Evolutionary conservation across 495 filamentous ascomycete genomes (phyloP).

Genomic region (Penicillium crystallinum): DNA sequence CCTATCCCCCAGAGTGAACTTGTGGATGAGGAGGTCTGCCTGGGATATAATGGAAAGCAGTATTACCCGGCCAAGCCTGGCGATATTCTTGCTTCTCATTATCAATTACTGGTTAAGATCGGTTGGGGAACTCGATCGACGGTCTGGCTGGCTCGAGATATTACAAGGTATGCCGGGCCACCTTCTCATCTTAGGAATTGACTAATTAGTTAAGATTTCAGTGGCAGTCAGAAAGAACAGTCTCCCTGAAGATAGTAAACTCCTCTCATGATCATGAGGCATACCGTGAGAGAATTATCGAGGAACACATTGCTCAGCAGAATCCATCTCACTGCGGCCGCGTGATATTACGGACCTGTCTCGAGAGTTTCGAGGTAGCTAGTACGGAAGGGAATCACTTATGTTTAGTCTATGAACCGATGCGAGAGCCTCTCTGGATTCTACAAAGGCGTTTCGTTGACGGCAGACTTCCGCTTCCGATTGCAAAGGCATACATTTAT

Average conservation of each 20-base stretch:
- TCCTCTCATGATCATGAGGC: constrained; percentile 8
- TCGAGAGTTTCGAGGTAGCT: constrained; percentile 19
- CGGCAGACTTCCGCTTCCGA: constrained; percentile 10
- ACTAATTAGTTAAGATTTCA: constrained; percentile 5
- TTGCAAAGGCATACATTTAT: constrained; percentile 27
- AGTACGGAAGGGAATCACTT: constrained; percentile 27
- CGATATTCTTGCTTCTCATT: not conserved
- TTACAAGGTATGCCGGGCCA: no score
- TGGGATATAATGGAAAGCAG: no score
- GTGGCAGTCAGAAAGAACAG: constrained; percentile 16
- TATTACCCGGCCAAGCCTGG: not conserved
- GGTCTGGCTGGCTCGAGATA: not conserved
- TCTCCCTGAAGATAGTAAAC: constrained; percentile 30
- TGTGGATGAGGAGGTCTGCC: no score
- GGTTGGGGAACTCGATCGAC: not conserved
- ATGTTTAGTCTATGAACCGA: constrained; percentile 32
- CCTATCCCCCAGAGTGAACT: not conserved
- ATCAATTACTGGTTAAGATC: not conserved
- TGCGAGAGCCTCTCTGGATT: constrained; percentile 27
- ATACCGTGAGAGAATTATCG: constrained; percentile 24
- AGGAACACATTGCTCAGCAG: constrained; percentile 14
- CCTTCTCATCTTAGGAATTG: not conserved
- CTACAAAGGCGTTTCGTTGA: constrained; percentile 23
- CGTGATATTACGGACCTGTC: constrained; percentile 9
- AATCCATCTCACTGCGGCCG: constrained; percentile 21